Evolutionary conservation across 305 asterid species (phyloP).

Genomic region (Fraxinus baroniana): DNA sequence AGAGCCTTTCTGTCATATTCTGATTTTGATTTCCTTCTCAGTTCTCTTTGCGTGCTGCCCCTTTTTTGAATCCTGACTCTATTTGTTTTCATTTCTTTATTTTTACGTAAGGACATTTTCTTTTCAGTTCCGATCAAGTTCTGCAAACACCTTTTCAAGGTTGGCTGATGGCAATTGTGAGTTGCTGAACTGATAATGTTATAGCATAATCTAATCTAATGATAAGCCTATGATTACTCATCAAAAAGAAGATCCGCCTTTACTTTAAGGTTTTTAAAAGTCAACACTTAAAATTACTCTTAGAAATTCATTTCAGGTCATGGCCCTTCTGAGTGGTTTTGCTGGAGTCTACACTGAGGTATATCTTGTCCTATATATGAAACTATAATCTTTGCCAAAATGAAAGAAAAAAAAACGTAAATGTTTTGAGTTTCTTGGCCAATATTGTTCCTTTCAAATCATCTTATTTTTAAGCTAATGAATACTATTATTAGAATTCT

Average conservation of each 20-base stretch:
- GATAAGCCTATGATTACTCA: conserved; percentile 1
- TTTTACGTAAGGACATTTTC: conserved; percentile 31
- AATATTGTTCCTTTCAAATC: conserved; percentile 7
- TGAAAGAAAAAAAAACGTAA: not conserved
- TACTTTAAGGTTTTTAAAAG: not conserved
- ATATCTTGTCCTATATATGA: conserved; percentile 26
- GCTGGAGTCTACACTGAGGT: conserved; percentile 99
- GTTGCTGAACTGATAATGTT: conserved; percentile 39
- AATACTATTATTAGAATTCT: conserved; percentile 3
- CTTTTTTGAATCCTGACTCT: conserved; percentile 19
- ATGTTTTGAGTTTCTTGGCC: conserved; percentile 13
- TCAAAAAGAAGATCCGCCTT: conserved; percentile 6
- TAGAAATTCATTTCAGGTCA: conserved; percentile 55
- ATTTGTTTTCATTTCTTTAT: conserved; percentile 15
- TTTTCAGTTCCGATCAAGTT: conserved; percentile 81
- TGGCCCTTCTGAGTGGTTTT: conserved; percentile 99
- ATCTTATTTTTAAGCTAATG: conserved; percentile 13
- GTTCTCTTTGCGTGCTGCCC: conserved; percentile 11
- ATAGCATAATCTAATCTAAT: conserved; percentile 6
- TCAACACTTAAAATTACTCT: conserved; percentile 2
- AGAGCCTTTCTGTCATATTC: conserved; percentile 6
- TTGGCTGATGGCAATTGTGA: conserved; percentile 99
- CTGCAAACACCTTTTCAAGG: conserved; percentile 91
- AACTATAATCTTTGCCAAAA: not conserved
- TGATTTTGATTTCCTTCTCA: not conserved